phyloP scores from a whole-genome alignment of 345 rosid species.

The sweet orange (Citrus sinensis) region DVS_A1.0 CM039163.1:2733001-2733500 shows the following conservation, averaged over 20 bases:
- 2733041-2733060: neutral
- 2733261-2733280: conserved; percentile 16
- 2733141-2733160: neutral
- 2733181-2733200: conserved; percentile 8
- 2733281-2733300: conserved; percentile 21
- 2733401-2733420: conserved; percentile 14
- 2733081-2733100: neutral
- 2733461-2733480: conserved; percentile 10
- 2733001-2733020: neutral
- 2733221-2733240: neutral
- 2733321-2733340: neutral
- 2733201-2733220: conserved; percentile 9
- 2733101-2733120: conserved; percentile 9
- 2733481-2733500: conserved; percentile 9
- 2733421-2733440: conserved; percentile 44
- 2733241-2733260: neutral
- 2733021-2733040: conserved; percentile 14
- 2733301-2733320: neutral
- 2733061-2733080: conserved; percentile 14
- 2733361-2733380: conserved; percentile 27
- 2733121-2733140: conserved; percentile 9
- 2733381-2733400: conserved; percentile 2
- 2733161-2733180: neutral
- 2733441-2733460: conserved; percentile 36
- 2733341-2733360: conserved; percentile 24